Conservation (phyloP, 805 yeast genomes). For the Candida taoyuanica region DNA sequence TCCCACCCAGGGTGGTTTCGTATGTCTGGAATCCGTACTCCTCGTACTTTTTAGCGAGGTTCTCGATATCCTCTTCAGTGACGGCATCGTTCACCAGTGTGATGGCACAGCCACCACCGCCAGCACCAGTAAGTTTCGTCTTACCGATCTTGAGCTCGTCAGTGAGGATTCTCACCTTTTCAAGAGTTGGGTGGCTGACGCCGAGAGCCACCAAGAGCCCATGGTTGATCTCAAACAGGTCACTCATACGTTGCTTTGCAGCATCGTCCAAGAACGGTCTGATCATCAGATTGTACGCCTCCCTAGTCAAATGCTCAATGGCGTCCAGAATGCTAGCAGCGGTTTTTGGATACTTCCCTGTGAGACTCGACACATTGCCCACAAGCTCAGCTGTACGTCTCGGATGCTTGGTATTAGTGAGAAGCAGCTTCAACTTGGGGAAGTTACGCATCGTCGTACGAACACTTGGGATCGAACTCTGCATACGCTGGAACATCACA, state of each 20-base stretch:
- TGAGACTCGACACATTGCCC: constrained; percentile 60
- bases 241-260: constrained; percentile 42
- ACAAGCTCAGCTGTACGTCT: constrained; percentile 84
- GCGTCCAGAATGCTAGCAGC: constrained; percentile 61
- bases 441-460: constrained; percentile 65
- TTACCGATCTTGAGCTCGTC: constrained; percentile 68
- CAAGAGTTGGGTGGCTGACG: constrained; percentile 91
- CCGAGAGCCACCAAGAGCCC: constrained; percentile 82
- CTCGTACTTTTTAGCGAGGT: constrained; percentile 34
- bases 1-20: constrained; percentile 82
- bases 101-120: constrained; percentile 98
- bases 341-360: constrained; percentile 49
- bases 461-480: constrained; percentile 52
- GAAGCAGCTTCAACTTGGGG: constrained; percentile 67
- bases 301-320: constrained; percentile 67
- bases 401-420: constrained; percentile 85
- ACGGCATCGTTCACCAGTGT: constrained; percentile 56
- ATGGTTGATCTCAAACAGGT: constrained; percentile 77
- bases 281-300: constrained; percentile 64
- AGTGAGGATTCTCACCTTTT: constrained; percentile 61
- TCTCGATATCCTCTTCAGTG: constrained; percentile 29
- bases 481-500: constrained; percentile 70
- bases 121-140: constrained; percentile 96
- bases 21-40: constrained; percentile 64
- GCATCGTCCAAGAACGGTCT: constrained; percentile 43